Conservation (phyloP, 2,329 filamentous ascomycete genomes). For the Talaromyces pinophilus region DNA sequence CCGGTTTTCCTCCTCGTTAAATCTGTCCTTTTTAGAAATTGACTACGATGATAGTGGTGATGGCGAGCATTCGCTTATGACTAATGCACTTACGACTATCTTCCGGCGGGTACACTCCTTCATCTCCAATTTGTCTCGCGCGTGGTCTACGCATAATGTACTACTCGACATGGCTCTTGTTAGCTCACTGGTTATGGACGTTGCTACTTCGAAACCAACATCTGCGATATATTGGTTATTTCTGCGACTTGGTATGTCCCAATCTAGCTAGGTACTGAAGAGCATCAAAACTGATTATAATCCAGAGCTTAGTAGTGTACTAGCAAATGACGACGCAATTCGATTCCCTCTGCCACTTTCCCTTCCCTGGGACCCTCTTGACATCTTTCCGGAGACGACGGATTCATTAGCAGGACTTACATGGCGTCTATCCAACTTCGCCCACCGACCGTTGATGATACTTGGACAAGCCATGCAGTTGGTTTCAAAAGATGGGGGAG, state of each 20-base stretch:
- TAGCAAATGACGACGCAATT: background rate
- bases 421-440: background rate
- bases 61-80: background rate
- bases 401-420: background rate
- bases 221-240: slow-evolving; percentile 35
- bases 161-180: background rate
- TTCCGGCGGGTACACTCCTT: background rate
- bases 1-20: background rate
- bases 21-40: background rate
- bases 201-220: slow-evolving; percentile 9
- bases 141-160: background rate
- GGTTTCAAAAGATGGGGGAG: background rate
- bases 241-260: slow-evolving; percentile 32
- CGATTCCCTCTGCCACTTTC: background rate
- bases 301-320: slow-evolving; percentile 8
- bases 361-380: background rate
- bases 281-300: background rate
- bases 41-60: background rate
- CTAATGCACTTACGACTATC: background rate
- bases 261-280: background rate
- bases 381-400: background rate
- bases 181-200: background rate
- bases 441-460: background rate
- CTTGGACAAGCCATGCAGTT: background rate
- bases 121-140: background rate